Percentiles rank a stretch among this genome's conserved stretches.
Conservation (phyloP, 805 yeast genomes). For the Vanderwaltozyma yarrowii region DNA sequence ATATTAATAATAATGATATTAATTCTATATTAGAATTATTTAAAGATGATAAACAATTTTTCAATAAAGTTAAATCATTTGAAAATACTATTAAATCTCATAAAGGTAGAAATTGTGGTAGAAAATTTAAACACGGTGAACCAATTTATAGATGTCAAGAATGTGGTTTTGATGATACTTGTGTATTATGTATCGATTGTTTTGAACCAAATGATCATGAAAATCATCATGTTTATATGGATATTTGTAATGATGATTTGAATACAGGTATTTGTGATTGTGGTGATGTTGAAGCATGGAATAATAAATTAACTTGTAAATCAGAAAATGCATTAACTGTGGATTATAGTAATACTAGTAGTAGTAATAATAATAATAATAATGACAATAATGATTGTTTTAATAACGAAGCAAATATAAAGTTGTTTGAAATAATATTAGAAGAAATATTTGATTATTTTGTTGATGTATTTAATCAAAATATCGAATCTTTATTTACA, state of each 20-base stretch:
- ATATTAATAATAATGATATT: background rate
- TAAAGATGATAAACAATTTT: conserved; percentile 10
- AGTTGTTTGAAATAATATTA: conserved; percentile 22
- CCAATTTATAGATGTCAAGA: conserved; percentile 64
- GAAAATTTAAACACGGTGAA: conserved; percentile 49
- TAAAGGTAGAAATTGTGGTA: conserved; percentile 57
- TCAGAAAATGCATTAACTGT: conserved; percentile 16
- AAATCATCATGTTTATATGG: conserved; percentile 52
- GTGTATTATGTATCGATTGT: conserved; percentile 67
- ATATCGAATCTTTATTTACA: conserved; percentile 26
- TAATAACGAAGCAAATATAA: conserved; percentile 6
- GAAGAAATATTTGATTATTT: conserved; percentile 32
- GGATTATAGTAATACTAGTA: background rate
- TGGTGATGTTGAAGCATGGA: conserved; percentile 63
- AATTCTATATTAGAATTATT: background rate
- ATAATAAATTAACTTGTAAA: conserved; percentile 40
- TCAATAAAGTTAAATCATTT: conserved; percentile 9
- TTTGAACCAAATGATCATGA: conserved; percentile 60
- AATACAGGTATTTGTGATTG: conserved; percentile 62
- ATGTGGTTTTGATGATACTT: conserved; percentile 69
- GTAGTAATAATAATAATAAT: conserved; percentile 3
- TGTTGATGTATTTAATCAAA: conserved; percentile 31
- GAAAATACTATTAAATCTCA: conserved; percentile 30
- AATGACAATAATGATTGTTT: conserved; percentile 30
- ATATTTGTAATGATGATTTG: conserved; percentile 38